Base-by-base conservation (phyloP, 1,284 basidiomycete genomes). In the Papiliotrema nemorosa region DNA sequence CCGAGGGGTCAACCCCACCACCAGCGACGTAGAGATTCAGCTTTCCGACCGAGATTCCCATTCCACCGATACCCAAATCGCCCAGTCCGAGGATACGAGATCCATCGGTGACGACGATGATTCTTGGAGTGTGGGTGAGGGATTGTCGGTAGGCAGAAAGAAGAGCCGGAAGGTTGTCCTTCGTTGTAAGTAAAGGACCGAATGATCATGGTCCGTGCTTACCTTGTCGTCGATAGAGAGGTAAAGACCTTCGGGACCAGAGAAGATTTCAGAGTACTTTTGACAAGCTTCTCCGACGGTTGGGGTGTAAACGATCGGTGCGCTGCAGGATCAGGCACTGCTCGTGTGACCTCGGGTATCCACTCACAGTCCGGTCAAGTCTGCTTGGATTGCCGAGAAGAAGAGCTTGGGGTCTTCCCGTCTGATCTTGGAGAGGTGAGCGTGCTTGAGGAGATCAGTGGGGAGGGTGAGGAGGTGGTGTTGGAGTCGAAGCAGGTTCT, bases 41-140 rank as follows among this genome's bases (percentile, higher is more conserved):
- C 75, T 97, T 97, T 39, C 92, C 92, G 55, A 94, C 87, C 20
- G 87, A 84, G 64, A 97, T 97, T 2, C 90, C 90, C 85, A 94
- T 88, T 34, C 78, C 78, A 44, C 77, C 77, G 36, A 78, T 65
- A 18, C 80, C 80, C 20, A 96, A 82, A 70, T 97, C 93, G 31
- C 93, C 93, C 26, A 97, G 78, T 56, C 93, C 92, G 24, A 97
- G 81, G 62, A 97, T 94, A 50, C 92, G 85, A 16, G 88, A 91
- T 77, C 91, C 92, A 75, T 96, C 92, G 1, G 88, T 90, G 16
- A 91, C 88, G 39, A 92, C 88, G 52, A 84, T 83, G 58, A 91
- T 90, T 40, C 88, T 81, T 20, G 87, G 87, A 38, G 87, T 83
- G 47, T 83, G 77, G 49, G 82, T 74, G 52, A 81, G 82, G 9